phyloP scores from a whole-genome alignment of 768 basidiomycete species.

The Collybia sp. region DNA sequence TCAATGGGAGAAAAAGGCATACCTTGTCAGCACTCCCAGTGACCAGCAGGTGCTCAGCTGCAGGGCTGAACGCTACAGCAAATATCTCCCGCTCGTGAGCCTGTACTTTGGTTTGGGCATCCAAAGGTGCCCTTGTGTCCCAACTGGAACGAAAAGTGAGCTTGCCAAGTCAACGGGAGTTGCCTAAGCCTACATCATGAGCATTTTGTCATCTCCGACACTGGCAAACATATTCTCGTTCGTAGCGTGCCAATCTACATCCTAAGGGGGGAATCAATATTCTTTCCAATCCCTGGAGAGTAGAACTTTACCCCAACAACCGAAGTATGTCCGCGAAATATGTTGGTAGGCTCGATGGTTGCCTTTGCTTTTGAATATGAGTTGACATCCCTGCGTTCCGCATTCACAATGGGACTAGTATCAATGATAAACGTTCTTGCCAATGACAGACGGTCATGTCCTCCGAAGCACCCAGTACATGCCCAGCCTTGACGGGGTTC shows the following conservation, averaged over 20 bases:
- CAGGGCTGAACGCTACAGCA: conserved; percentile 86
- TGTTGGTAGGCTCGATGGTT: conserved; percentile 77
- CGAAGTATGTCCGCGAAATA: conserved; percentile 86
- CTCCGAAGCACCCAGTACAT: conserved; percentile 89
- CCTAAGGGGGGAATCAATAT: conserved; percentile 37
- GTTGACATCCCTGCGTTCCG: conserved; percentile 77
- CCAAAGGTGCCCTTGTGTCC: conserved; percentile 78
- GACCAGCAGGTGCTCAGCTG: conserved; percentile 69
- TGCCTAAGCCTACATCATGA: conserved; percentile 73
- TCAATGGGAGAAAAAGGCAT: conserved; percentile 2
- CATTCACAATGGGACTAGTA: not conserved
- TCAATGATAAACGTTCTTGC: conserved; percentile 33
- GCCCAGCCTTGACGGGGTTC: conserved; percentile 80
- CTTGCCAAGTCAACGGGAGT: not conserved
- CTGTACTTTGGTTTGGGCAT: conserved; percentile 67
- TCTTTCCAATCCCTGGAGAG: no score
- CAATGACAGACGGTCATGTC: conserved; percentile 96
- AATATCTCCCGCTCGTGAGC: conserved; percentile 92
- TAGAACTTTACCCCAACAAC: conserved; percentile 76
- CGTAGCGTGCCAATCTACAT: conserved; percentile 92
- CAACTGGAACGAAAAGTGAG: conserved; percentile 49
- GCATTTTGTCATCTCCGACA: conserved; percentile 92
- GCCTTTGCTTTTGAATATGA: conserved; percentile 76
- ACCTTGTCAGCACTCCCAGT: conserved; percentile 97
- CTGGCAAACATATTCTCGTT: conserved; percentile 87